Conservation (phyloP, 2,329 filamentous ascomycete genomes). For the Mollisia scopiformis region DNA sequence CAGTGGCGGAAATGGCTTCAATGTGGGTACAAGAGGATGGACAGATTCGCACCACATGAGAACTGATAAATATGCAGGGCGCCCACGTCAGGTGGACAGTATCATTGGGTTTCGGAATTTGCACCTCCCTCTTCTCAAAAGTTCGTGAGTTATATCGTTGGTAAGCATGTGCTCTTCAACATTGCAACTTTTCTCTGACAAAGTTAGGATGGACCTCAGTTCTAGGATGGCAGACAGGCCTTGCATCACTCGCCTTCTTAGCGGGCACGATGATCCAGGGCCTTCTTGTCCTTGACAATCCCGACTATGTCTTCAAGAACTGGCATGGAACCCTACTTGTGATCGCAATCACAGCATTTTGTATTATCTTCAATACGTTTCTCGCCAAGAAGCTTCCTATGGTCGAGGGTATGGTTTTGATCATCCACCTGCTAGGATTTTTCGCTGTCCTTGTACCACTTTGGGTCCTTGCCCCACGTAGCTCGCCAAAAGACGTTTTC, state of each 20-base stretch:
- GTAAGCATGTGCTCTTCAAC: constrained; percentile 29
- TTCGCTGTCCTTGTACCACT: constrained; percentile 46
- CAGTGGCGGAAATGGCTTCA: constrained; percentile 32
- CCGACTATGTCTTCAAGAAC: constrained; percentile 37
- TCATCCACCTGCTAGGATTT: constrained; percentile 48
- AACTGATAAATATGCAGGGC: constrained; percentile 33
- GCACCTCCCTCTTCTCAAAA: constrained; percentile 50
- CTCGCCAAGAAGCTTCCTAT: constrained; percentile 41
- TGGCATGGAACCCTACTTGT: constrained; percentile 48
- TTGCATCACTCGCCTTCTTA: constrained; percentile 45
- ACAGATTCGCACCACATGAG: not conserved
- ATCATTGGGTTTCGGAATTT: constrained; percentile 60
- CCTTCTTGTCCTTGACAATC: constrained; percentile 38
- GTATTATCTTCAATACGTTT: constrained; percentile 46
- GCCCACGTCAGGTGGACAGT: constrained; percentile 59
- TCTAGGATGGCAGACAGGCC: constrained; percentile 47
- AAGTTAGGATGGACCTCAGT: constrained; percentile 46
- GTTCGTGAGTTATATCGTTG: constrained; percentile 55
- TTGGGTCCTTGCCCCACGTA: constrained; percentile 31
- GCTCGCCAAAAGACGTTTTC: constrained; percentile 31
- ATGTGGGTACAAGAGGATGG: constrained; percentile 22
- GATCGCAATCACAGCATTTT: constrained; percentile 43
- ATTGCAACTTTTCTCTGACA: constrained; percentile 31
- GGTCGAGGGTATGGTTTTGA: constrained; percentile 45
- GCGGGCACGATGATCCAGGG: constrained; percentile 49